Percentiles rank a stretch among this genome's conserved stretches.
Conservation (phyloP, 305 asterid genomes). For the Salvia sclarea region DNA sequence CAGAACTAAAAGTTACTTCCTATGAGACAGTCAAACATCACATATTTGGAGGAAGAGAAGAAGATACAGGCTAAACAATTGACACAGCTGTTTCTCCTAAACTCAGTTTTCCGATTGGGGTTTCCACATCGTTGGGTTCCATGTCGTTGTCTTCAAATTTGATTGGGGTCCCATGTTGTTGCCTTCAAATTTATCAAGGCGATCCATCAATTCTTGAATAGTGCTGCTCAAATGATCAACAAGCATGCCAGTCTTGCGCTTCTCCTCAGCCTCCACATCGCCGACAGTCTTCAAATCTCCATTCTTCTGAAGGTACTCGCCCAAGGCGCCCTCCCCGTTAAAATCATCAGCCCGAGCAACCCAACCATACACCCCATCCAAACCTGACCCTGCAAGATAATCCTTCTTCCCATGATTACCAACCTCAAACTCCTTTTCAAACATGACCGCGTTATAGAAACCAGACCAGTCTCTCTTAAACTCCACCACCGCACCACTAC, state of each 20-base stretch:
- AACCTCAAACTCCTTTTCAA: constrained; percentile 79
- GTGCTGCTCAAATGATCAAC: constrained; percentile 41
- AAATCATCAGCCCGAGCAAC: constrained; percentile 69
- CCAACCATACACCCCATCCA: constrained; percentile 53
- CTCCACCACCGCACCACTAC: constrained; percentile 68
- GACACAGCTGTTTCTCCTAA: background rate
- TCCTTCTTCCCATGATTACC: constrained; percentile 76
- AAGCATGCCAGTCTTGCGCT: constrained; percentile 47
- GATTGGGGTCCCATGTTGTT: background rate
- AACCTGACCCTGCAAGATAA: constrained; percentile 25
- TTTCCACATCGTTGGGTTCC: too few species aligned
- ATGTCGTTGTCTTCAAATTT: constrained; percentile 29
- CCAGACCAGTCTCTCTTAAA: constrained; percentile 87
- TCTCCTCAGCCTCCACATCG: constrained; percentile 55
- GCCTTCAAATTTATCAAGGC: constrained; percentile 40
- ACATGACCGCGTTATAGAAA: constrained; percentile 63
- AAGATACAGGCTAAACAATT: background rate
- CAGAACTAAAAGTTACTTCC: constrained; percentile 10
- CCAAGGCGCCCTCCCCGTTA: constrained; percentile 38
- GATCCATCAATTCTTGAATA: constrained; percentile 43
- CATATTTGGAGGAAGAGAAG: background rate
- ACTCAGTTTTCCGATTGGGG: too few species aligned
- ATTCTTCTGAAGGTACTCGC: constrained; percentile 52
- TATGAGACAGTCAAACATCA: constrained; percentile 8
- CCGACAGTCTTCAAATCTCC: constrained; percentile 65